Evolutionary conservation across 441 rosid genomes (phyloP), one percentile per base, ranked within the genome.

Genomic region (Adansonia grandidieri): DNA sequence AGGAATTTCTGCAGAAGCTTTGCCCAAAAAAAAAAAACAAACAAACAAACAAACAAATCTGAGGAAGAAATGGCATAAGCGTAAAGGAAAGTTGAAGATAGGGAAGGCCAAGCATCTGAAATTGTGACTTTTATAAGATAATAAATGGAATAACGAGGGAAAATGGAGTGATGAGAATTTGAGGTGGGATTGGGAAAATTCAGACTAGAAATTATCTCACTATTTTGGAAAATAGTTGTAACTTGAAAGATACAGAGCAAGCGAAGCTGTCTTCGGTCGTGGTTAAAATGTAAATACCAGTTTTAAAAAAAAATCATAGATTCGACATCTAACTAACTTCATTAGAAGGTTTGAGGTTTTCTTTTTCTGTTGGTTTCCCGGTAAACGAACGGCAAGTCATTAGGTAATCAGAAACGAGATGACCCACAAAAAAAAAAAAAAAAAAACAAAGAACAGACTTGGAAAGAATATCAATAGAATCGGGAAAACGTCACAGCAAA

Each of bases 141-240:
- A 63, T 10, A 60, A 53, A 68, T 9, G 54, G n/a, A 7, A 6
- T 44, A 44, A 44, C 47, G 47, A 44, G 47, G 47, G 47, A 44
- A 79, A 22, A 54, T 6, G 57, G 56, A 63, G 51, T 2, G 5
- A 53, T 32, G 65, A 50, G 78, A 65, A 24, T 42, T 54, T 53
- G 71, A 22, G 1, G 2, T 2, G 24, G 13, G 9, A 19, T 61
- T 6, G 28, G 65, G 28, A 54, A 78, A 32, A 58, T 48, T n/a
- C 76, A 77, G 44, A 50, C 62, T 8, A 54, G 50, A 70, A 51
- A 74, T 11, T 37, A 66, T 58, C 9, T 77, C 66, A 20, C 72
- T 51, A 45, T 69, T 57, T 74, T 10, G 13, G 47, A 44, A 44
- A 6, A 44, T 44, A 44, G 9, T 44, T 44, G 28, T 44, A 44